Conservation (phyloP, 192 early-diverging fungal genomes). For the Coemansia sp. region DNA sequence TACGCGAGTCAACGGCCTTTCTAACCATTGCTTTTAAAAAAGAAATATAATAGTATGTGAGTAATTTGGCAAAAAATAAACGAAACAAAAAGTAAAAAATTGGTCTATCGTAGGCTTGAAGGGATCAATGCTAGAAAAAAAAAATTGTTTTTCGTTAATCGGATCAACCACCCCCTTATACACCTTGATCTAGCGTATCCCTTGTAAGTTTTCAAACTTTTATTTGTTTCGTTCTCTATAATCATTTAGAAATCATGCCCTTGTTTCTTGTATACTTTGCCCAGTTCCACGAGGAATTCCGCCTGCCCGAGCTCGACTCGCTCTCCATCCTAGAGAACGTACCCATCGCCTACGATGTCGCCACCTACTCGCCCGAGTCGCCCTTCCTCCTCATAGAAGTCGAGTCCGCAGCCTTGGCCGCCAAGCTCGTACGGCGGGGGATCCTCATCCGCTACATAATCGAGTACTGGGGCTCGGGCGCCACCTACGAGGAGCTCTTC, state of each 20-base stretch:
- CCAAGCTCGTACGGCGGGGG: slow-evolving; percentile 70
- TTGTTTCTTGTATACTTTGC: slow-evolving; percentile 69
- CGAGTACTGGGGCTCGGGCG: slow-evolving; percentile 74
- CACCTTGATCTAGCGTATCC: too few species aligned
- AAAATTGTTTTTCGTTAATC: background rate
- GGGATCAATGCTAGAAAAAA: background rate
- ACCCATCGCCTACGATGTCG: slow-evolving; percentile 59
- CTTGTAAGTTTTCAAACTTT: background rate
- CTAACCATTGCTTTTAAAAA: slow-evolving; percentile 62
- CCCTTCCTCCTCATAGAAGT: slow-evolving; percentile 82
- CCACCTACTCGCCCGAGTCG: slow-evolving; percentile 63
- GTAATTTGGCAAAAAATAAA: background rate
- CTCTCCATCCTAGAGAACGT: slow-evolving; percentile 79
- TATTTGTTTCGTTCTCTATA: background rate
- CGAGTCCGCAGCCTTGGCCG: slow-evolving; percentile 67
- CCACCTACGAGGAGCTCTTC: slow-evolving; percentile 63
- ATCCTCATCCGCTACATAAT: slow-evolving; percentile 78
- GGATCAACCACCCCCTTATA: background rate
- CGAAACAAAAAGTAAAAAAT: slow-evolving; percentile 1
- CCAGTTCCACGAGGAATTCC: slow-evolving; percentile 72
- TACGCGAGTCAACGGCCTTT: slow-evolving; percentile 90
- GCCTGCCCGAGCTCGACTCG: slow-evolving; percentile 80
- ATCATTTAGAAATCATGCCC: slow-evolving; percentile 17
- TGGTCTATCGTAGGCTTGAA: too few species aligned
- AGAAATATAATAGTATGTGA: background rate